These are phyloP conservation scores for Fusarium globosum DNA, from an alignment of 2,329 filamentous ascomycete species.

Conservation along the genomic window DNA sequence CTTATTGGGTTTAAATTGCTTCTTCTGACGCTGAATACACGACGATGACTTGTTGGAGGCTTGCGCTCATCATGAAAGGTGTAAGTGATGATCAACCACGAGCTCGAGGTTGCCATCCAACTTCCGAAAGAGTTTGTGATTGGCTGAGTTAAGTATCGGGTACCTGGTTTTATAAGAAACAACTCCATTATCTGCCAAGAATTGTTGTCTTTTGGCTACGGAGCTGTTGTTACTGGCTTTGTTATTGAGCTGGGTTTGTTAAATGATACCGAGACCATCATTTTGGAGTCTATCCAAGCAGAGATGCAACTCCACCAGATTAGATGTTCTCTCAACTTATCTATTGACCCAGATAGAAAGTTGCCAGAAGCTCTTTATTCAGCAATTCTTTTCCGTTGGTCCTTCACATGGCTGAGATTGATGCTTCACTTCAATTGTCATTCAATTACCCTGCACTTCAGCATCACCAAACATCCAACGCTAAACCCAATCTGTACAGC, in stretches of 20 bases:
- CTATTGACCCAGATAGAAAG: not conserved
- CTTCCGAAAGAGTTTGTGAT: accelerated
- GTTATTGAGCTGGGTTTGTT: not conserved
- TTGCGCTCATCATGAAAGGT: not conserved
- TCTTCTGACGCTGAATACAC: not conserved
- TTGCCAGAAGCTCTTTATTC: accelerated
- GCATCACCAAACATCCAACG: not conserved
- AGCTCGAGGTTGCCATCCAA: not conserved
- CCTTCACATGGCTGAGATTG: not conserved
- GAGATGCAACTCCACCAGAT: accelerated
- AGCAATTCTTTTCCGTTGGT: accelerated
- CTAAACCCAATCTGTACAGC: not conserved
- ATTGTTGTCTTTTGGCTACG: accelerated
- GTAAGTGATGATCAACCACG: not conserved
- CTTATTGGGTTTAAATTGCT: accelerated
- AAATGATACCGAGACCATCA: accelerated
- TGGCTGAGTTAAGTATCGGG: accelerated
- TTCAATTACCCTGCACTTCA: not conserved
- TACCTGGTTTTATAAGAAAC: accelerated
- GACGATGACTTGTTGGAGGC: too few species aligned
- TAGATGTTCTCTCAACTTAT: not conserved
- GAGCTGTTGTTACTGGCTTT: too few species aligned
- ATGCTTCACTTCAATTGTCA: not conserved
- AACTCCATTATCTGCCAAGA: not conserved
- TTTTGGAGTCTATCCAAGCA: accelerated